These are phyloP conservation scores for Boletus eberwhitei DNA, from an alignment of 768 basidiomycete genomes.

Conservation along the genomic window DNA sequence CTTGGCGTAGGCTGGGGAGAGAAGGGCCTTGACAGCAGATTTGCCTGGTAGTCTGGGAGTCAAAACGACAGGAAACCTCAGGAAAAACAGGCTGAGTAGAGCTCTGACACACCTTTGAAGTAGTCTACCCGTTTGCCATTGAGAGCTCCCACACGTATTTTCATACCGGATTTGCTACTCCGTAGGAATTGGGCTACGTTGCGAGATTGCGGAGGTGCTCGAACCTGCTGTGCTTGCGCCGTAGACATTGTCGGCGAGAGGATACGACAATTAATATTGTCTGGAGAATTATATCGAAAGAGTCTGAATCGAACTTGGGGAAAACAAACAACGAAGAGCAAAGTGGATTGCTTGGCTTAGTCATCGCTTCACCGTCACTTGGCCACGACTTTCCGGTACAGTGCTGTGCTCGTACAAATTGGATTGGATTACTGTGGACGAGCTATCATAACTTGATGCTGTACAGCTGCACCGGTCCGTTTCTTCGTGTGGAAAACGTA, in stretches of 20 bases:
- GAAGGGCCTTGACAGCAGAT: slow-evolving; percentile 87
- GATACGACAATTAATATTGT: not conserved
- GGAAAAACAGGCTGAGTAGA: not conserved
- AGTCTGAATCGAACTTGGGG: not conserved
- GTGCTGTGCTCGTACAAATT: no score
- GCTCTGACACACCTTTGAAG: slow-evolving; percentile 76
- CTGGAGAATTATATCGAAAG: not conserved
- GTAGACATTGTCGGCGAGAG: slow-evolving; percentile 32
- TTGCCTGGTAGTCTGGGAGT: slow-evolving; percentile 56
- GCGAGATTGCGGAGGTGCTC: slow-evolving; percentile 75
- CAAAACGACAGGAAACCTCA: not conserved
- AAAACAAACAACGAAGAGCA: not conserved
- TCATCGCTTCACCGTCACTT: not conserved
- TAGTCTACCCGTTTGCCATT: slow-evolving; percentile 96
- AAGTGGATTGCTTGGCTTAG: slow-evolving; percentile 10
- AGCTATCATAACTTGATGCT: not conserved
- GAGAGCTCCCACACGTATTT: slow-evolving; percentile 83
- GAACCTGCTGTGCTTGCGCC: slow-evolving; percentile 66
- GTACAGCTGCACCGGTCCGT: not conserved
- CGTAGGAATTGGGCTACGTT: slow-evolving; percentile 86
- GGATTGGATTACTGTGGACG: no score
- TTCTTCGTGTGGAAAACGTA: not conserved
- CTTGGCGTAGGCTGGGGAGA: slow-evolving; percentile 90
- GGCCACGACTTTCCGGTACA: not conserved
- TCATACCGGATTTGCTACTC: slow-evolving; percentile 81